Evolutionary conservation across 208 protist species (phyloP), one percentile per base, ranked within the genome.

Genomic region (Herpetomonas muscarum): DNA sequence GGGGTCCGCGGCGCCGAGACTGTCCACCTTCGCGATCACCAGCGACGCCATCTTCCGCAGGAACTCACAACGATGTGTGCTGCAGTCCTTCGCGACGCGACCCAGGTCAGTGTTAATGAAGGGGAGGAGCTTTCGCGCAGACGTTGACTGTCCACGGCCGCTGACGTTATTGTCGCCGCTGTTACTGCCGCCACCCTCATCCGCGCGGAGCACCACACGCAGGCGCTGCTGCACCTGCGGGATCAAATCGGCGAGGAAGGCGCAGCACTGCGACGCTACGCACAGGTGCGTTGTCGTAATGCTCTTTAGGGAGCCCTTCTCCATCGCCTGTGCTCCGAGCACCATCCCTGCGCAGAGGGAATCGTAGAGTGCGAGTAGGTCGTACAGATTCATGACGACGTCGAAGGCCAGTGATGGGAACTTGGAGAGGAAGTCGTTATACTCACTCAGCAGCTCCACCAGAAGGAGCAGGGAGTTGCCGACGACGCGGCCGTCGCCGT

Each of bases 361-460:
- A 37, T 87, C 87, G 66, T 91, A 97, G n/a, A 79, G 63, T 31
- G 68, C 73, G 5, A 97, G 66, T 25, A 95, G 63, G 61, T 97
- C 91, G 45, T 81, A 71, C 53, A 92, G 79, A 36, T 70, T 79
- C 10, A 69, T 70, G 24, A 79, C 74, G 3, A 93, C 73, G 45
- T 95, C 87, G 64, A 86, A 85, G 28, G 82, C 86, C 46, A 97
- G 69, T 39, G 82, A 92, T 22, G 85, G 88, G 54, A 95, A 94
- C 10, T 67, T 63, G 0, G 64, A 74, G 13, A 94, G 69, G 61
- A 77, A 90, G 24, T 64, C 45, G 48, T 95, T 76, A 55, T 90
- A 94, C n/a, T 80, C 67, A 45, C 70, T 61, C 47, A 97, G 64
- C 47, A 92, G 48, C 49, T 92, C 81, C 25, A 92, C 60, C 12